Percentiles rank a stretch among this genome's conserved stretches.
Conservation (phyloP, 164 flowering plant genomes). For the Berberis vulgaris region DNA sequence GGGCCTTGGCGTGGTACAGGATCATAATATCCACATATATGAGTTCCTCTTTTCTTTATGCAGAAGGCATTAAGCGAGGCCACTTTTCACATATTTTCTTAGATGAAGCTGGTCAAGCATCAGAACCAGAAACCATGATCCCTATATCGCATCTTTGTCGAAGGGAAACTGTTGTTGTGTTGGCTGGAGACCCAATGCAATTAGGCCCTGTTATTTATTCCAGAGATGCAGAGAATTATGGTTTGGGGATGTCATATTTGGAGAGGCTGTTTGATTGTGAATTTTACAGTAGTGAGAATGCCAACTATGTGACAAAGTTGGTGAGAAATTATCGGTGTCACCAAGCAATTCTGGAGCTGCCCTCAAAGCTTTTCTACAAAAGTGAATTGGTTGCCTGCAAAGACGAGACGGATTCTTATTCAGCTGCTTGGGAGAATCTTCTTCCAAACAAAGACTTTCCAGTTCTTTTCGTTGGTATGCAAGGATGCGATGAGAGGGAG, state of each 20-base stretch:
- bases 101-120: constrained; percentile 98
- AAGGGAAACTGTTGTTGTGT: constrained; percentile 58
- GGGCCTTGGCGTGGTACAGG: constrained; percentile 39
- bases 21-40: constrained; percentile 79
- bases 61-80: constrained; percentile 53
- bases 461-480: constrained; percentile 70
- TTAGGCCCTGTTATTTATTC: constrained; percentile 83
- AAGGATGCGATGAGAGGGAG: constrained; percentile 96
- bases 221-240: constrained; percentile 52
- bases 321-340: constrained; percentile 82
- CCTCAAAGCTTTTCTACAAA: constrained; percentile 69
- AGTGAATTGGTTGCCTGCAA: constrained; percentile 72
- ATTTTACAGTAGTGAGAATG: constrained; percentile 36
- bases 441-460: constrained; percentile 73
- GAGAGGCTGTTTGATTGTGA: constrained; percentile 66
- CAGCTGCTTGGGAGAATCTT: constrained; percentile 22
- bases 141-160: constrained; percentile 53
- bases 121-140: constrained; percentile 93
- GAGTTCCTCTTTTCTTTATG: constrained; percentile 65
- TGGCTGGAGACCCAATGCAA: constrained; percentile 96
- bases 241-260: constrained; percentile 75
- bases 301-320: constrained; percentile 56
- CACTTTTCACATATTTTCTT: constrained; percentile 85
- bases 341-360: constrained; percentile 61
- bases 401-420: constrained; percentile 27